A percentile compares a stretch with the other conserved stretches of the same genome.
Conservation (phyloP, 2,329 filamentous ascomycete genomes). For the Botrytis porri region DNA sequence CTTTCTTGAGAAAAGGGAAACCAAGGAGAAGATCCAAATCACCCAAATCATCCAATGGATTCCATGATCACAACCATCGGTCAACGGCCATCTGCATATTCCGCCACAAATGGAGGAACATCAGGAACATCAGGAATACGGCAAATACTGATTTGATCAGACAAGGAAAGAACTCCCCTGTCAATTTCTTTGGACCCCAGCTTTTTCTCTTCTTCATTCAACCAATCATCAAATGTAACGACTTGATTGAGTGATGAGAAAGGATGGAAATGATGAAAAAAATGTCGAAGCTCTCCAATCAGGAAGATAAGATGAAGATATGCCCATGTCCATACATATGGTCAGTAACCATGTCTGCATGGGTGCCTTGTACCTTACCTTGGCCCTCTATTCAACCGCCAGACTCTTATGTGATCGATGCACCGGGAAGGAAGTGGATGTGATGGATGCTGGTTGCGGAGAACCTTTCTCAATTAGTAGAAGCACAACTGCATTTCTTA, state of each 20-base stretch:
- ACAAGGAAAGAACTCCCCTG: not conserved
- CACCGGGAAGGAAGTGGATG: not conserved
- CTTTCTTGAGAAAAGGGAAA: not conserved
- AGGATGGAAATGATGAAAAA: not conserved
- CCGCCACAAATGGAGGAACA: not conserved
- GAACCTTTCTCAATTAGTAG: slow-evolving; percentile 6
- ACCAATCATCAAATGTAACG: not conserved
- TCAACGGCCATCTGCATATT: not conserved
- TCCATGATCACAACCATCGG: not conserved
- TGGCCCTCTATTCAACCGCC: slow-evolving; percentile 3
- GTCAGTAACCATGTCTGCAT: slow-evolving; percentile 2
- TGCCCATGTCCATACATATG: not conserved
- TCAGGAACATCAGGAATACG: not conserved
- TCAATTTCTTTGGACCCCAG: not conserved
- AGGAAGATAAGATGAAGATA: not conserved
- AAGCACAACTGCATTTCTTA: slow-evolving; percentile 10
- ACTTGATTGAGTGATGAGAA: not conserved
- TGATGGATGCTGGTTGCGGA: slow-evolving; percentile 13
- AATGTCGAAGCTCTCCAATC: slow-evolving; percentile 1
- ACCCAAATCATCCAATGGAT: not conserved
- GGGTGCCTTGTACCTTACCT: slow-evolving; percentile 7
- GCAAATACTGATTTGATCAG: not conserved
- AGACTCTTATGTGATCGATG: slow-evolving; percentile 6
- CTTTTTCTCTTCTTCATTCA: not conserved
- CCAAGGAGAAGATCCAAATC: not conserved